Conservation (phyloP, 768 basidiomycete genomes). For the Tulasnella sp. region DNA sequence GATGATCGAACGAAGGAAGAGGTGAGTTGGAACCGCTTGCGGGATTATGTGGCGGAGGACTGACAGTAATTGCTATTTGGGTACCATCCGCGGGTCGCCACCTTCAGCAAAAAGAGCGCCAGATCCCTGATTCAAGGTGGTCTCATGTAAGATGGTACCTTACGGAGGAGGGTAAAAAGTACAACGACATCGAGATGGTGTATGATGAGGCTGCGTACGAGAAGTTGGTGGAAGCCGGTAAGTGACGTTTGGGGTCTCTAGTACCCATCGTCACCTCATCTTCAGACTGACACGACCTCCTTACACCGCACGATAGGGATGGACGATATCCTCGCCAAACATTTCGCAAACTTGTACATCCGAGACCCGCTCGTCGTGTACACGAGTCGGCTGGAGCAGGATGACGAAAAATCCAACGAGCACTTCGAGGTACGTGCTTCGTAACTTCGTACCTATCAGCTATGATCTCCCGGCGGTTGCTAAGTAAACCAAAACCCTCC, state of each 20-base stretch:
- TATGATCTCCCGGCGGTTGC: neutral
- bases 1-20: conserved; percentile 95
- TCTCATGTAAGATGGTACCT: conserved; percentile 85
- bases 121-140: conserved; percentile 92
- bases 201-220: conserved; percentile 66
- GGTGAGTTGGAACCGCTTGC: conserved; percentile 67
- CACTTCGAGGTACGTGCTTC: conserved; percentile 83
- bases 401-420: conserved; percentile 77
- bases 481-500: neutral
- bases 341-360: conserved; percentile 92
- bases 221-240: conserved; percentile 69
- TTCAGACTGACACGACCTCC: no score
- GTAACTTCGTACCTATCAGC: no score
- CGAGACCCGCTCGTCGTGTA: conserved; percentile 94
- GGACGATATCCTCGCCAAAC: conserved; percentile 78
- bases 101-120: neutral
- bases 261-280: neutral
- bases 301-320: no score
- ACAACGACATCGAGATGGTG: conserved; percentile 80
- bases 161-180: conserved; percentile 67
- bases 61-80: no score
- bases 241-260: neutral
- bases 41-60: no score
- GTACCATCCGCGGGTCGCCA: no score
- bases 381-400: conserved; percentile 85